Base-by-base conservation (phyloP, 2,329 filamentous ascomycete species). In the Scopulariopsis brevicaulis region DNA sequence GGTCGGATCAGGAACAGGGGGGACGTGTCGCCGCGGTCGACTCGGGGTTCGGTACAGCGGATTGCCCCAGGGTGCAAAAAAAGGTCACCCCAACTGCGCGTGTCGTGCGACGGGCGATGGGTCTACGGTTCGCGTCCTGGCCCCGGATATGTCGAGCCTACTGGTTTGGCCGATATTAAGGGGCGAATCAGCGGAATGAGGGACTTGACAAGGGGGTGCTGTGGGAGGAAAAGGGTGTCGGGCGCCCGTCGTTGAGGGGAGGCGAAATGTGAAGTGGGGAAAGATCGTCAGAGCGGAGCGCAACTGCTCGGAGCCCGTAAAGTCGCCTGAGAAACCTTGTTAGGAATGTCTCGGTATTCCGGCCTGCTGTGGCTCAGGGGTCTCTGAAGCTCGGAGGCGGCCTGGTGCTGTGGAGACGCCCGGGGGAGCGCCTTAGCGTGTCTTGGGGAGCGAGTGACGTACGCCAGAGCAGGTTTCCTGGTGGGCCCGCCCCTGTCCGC, bases 261-360 rank as follows among this genome's bases (percentile, higher is more conserved):
- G 55, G 55, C 55, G 55, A 56, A 50, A 56, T n/a, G 40, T 35
- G 40, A 35, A 51, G 55, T 56, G 55, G 55, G 55, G 55, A 56
- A 46, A 12, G 10, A 48, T 28, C 43, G 25, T 35, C 40, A 12
- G 28, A 28, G 24, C n/a, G n/a, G 7, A 18, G n/a, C 15, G n/a
- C 10, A 15, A 7, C 18, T n/a, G 15, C 40, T 18, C 40, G 8
- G 40, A 5, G 18, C n/a, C 40, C 40, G 6, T 46, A n/a, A 5
- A 46, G 18, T 46, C 18, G n/a, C n/a, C 11, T 50, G 22, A 24
- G 22, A 50, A 50, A 50, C 46, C 46, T 50, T 50, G 46, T 50
- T 14, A 50, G 46, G 4, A 24, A 50, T 50, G 46, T 50, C 22
- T 50, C 46, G 40, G 15, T n/a, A 18, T 46, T 15, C 15, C 40